Evolutionary conservation across 2,329 filamentous ascomycete species (phyloP).

Genomic region (Dryadomyces sulphureus): DNA sequence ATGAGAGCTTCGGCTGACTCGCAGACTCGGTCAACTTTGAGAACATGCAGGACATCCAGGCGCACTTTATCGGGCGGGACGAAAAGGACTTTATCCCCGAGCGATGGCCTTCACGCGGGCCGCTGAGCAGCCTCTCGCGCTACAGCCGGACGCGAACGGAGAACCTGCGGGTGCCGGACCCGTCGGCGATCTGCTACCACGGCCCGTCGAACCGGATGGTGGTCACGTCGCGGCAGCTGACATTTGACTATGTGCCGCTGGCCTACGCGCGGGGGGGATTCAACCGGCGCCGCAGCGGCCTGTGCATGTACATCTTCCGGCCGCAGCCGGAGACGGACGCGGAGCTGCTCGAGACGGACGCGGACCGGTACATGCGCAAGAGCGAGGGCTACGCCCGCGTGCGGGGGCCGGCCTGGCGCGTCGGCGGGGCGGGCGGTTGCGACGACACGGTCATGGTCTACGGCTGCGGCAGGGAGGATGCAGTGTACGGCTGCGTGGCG

Average conservation of each 20-base stretch:
- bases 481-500: constrained; percentile 25
- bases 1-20: not conserved
- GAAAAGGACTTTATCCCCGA: constrained; percentile 17
- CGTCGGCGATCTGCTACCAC: constrained; percentile 34
- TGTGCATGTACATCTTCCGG: constrained; percentile 14
- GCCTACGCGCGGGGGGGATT: not conserved
- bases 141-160: constrained; percentile 2
- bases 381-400: not conserved
- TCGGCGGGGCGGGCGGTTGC: not conserved
- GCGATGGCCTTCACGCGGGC: not conserved
- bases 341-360: not conserved
- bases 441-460: constrained; percentile 2
- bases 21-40: constrained; percentile 16
- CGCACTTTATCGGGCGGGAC: constrained; percentile 28
- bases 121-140: not conserved
- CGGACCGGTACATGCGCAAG: not conserved
- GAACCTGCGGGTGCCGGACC: constrained; percentile 13
- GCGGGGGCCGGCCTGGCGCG: not conserved
- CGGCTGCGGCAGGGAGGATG: constrained; percentile 5
- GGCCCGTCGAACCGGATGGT: constrained; percentile 25
- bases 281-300: not conserved
- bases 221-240: constrained; percentile 21
- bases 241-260: not conserved
- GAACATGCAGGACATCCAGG: constrained; percentile 14
- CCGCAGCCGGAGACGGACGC: not conserved